Evolutionary conservation across 2,329 filamentous ascomycete species (phyloP).

Genomic region (Tothia fuscella): DNA sequence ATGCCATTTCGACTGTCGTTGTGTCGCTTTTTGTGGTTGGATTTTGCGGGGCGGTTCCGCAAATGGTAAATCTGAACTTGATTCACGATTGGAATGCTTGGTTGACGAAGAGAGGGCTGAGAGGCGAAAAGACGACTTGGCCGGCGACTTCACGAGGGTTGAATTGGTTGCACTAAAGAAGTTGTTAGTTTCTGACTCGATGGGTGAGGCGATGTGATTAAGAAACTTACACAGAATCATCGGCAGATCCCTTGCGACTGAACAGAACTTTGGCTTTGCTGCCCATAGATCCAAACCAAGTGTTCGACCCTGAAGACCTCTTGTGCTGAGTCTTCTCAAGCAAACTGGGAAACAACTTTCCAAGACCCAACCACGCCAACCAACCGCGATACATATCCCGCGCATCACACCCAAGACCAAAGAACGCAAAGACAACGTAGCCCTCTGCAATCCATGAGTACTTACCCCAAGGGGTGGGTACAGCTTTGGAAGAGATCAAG

Average conservation of each 20-base stretch:
- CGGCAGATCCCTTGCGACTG: not conserved
- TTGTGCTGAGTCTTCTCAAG: not conserved
- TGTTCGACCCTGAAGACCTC: no score
- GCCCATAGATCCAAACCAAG: not conserved
- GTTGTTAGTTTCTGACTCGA: no score
- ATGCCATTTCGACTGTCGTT: no score
- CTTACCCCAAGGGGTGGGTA: conserved; percentile 39
- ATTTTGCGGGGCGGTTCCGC: no score
- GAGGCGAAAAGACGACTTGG: no score
- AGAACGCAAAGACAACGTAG: conserved; percentile 48
- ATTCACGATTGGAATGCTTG: no score
- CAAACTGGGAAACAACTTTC: not conserved
- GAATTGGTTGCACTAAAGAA: no score
- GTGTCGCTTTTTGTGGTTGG: no score
- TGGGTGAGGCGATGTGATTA: no score
- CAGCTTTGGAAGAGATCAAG: conserved; percentile 33
- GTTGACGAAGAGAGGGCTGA: no score
- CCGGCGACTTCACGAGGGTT: no score
- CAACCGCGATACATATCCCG: conserved; percentile 39
- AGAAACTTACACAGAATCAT: not conserved
- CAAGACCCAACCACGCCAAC: conserved; percentile 30
- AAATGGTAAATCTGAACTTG: no score
- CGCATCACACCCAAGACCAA: conserved; percentile 52
- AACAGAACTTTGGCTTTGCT: not conserved
- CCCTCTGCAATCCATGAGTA: conserved; percentile 46